Evolutionary conservation across 1,284 basidiomycete genomes (phyloP).

Genomic region (Meira miltonrushii): DNA sequence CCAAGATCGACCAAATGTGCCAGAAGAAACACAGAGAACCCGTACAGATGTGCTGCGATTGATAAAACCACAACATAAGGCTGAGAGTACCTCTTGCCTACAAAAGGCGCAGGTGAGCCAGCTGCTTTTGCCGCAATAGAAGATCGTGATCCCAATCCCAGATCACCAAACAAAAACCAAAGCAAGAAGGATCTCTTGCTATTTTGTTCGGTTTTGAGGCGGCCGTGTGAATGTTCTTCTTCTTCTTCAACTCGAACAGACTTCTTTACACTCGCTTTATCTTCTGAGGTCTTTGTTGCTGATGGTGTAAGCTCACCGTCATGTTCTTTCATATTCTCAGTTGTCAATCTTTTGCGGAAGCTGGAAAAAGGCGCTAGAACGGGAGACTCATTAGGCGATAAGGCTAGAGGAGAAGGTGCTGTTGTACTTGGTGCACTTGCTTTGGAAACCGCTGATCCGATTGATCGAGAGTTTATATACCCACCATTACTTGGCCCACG

Average conservation of each 20-base stretch:
- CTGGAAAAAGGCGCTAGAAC: background rate
- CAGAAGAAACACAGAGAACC: constrained; percentile 40
- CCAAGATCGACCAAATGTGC: constrained; percentile 43
- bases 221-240: background rate
- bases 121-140: constrained; percentile 8
- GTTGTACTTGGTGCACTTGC: too few relatives aligned
- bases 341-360: background rate
- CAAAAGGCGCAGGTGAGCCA: constrained; percentile 6
- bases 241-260: background rate
- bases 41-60: constrained; percentile 16
- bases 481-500: too few relatives aligned
- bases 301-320: background rate
- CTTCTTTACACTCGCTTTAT: background rate
- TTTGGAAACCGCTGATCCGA: too few relatives aligned
- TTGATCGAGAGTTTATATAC: too few relatives aligned
- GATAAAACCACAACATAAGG: background rate
- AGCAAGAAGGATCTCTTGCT: constrained; percentile 22
- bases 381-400: background rate
- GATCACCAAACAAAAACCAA: constrained; percentile 40
- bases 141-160: constrained; percentile 21
- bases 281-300: background rate
- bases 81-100: background rate
- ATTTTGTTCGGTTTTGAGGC: constrained; percentile 4
- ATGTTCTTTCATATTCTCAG: background rate
- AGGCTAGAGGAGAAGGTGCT: background rate